Evolutionary conservation across 139 green algal species (phyloP), one percentile per base, ranked within the genome.

Genomic region (Yamagishiella unicocca): DNA sequence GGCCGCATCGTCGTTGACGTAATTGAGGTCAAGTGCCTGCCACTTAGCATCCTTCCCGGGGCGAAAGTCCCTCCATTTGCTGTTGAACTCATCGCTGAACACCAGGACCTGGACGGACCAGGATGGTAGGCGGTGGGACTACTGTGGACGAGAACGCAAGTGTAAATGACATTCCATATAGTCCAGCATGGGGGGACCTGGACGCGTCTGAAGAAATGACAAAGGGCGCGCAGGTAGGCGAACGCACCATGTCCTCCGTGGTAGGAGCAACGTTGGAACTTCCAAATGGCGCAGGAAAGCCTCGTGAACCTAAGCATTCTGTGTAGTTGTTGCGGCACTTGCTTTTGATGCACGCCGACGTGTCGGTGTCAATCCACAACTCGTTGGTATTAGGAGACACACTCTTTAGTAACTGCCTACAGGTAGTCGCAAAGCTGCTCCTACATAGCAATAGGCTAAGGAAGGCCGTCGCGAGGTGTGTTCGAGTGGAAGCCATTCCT

Each of bases 31-130:
- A 29, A 89, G 45, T 0, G 90, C 78, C n/a, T 84, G 84, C 87
- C 87, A 90, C 3, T 25, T 62, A 12, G 42, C 66, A 58, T 90
- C 87, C 22, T 68, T 80, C 0, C 71, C 76, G 0, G 58, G 43
- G 2, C 67, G 50, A 61, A 94, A 89, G 31, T 84, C 58, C 8
- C 84, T 82, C n/a, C 87, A 89, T 1, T 54, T 53, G 17, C 33
- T 80, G 17, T 92, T 55, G 37, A 95, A 95, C 72, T 95, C 92
- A 31, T 95, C 92, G 24, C 66, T 88, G 67, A 93, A 94, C 3
- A 95, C 90, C 1, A 95, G 89, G 42, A 90, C 76, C 85, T 89
- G 62, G 40, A 24, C 25, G 40, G 29, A 78, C 38, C 9, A 8
- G 40, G 42, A 3, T 21, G 31, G 40, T 58, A 78, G 70, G 70